Evolutionary conservation across 108 stramenopile species (phyloP), one percentile per base, ranked within the genome.

Genomic region (Conticribra weissflogii): DNA sequence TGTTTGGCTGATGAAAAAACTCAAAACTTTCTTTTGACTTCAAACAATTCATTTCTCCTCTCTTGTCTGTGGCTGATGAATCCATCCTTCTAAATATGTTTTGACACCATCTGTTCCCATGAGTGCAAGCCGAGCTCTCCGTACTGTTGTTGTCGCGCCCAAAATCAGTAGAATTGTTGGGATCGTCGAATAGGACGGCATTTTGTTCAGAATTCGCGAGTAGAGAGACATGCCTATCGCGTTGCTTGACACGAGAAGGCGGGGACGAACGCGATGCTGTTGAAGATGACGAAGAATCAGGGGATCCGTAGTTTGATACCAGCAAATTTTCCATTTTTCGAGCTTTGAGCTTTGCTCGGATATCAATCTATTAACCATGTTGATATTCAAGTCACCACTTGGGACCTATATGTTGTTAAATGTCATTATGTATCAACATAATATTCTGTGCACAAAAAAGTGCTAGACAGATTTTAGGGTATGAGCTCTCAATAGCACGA

Each of bases 81-180:
- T n/a, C n/a, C n/a, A n/a, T 41, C 36, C 36, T 41, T 41, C 36
- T 5, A 9, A 12, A 12, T 41, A 5, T 5, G 36, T 32, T 30
- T 59, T 59, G 32, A 33, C 34, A 34, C 36, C 36, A n/a, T 41
- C 41, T 21, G 25, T 63, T 16, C 45, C 61, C 53, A 71, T 71
- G 28, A 54, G 17, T 46, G 61, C 46, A 33, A 71, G 52, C 30
- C 70, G 32, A 15, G 55, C 70, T 45, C 70, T 45, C n/a, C 70
- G 54, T 29, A 16, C 59, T 28, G 70, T 71, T 33, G 70, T 36
- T 15, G 45, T 21, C 30, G 61, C 41, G n/a, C 70, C 70, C 53
- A 71, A 24, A 23, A 71, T 36, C 17, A 61, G 36, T 3, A 71
- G 19, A 15, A 71, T 60, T 41, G 52, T 61, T 27, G 54, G 45